phyloP scores from a whole-genome alignment of 768 basidiomycete genomes.

The Russula ochroleuca region DNA sequence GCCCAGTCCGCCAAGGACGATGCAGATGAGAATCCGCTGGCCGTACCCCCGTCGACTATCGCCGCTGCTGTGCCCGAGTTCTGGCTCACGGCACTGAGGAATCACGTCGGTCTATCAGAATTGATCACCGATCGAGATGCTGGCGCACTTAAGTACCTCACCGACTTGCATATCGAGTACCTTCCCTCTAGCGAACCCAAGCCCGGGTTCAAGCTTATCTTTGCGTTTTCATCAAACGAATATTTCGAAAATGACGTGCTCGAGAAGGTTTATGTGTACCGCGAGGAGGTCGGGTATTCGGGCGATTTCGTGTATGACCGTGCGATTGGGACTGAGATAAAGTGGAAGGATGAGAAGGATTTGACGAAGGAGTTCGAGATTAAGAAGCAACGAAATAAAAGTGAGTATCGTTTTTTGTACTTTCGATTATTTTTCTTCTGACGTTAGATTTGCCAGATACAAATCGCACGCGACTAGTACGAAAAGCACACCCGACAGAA shows the following conservation, averaged over 20 bases:
- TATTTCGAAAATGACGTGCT: conserved; percentile 83
- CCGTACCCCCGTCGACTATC: conserved; percentile 30
- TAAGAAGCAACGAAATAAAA: conserved; percentile 99
- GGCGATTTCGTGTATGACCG: conserved; percentile 97
- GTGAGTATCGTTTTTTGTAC: conserved; percentile 39
- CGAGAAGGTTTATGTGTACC: conserved; percentile 93
- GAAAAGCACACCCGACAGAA: conserved; percentile 84
- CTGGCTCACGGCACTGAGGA: conserved; percentile 95
- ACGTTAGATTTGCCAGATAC: conserved; percentile 48
- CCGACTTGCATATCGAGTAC: conserved; percentile 78
- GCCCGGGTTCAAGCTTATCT: conserved; percentile 89
- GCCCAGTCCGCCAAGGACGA: conserved; percentile 71
- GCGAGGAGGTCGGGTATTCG: conserved; percentile 87
- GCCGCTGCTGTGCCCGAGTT: conserved; percentile 79
- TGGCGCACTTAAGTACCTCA: conserved; percentile 75
- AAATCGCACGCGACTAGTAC: conserved; percentile 74
- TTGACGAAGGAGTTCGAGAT: conserved; percentile 97
- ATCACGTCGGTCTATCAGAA: conserved; percentile 81
- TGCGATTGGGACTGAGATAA: conserved; percentile 86
- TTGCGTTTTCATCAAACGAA: conserved; percentile 77
- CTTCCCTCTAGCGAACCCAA: conserved; percentile 58
- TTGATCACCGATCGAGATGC: conserved; percentile 93
- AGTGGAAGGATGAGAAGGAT: conserved; percentile 98
- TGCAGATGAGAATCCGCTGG: conserved; percentile 57
- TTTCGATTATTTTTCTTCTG: background rate